Conservation (phyloP, 2,329 filamentous ascomycete genomes). For the Colletotrichum caudatum region DNA sequence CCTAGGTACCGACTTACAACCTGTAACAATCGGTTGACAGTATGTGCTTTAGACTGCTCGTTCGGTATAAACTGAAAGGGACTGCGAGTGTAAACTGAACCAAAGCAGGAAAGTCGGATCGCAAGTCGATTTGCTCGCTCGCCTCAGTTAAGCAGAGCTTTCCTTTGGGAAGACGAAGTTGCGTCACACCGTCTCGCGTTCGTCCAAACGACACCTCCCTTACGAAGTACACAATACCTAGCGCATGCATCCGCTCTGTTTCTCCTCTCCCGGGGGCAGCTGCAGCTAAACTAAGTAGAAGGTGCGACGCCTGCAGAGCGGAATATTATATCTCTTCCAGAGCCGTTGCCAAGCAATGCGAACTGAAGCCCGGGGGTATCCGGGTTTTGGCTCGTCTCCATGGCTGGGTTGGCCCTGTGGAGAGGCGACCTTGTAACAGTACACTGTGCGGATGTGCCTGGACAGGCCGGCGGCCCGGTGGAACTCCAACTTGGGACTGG, state of each 20-base stretch:
- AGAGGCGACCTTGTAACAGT: neutral
- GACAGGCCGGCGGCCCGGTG: neutral
- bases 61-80: neutral
- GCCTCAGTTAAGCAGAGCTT: neutral
- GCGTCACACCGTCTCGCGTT: neutral
- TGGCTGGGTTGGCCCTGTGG: constrained; percentile 6
- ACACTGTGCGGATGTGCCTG: constrained; percentile 12
- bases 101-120: neutral
- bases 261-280: too few species aligned
- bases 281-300: neutral
- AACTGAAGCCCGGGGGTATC: constrained; percentile 2
- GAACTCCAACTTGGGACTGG: constrained; percentile 16
- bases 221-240: neutral
- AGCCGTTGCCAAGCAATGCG: constrained; percentile 27
- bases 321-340: neutral
- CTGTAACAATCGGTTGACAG: neutral
- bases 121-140: neutral
- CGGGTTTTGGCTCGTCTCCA: constrained; percentile 2
- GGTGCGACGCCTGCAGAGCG: constrained; percentile 3
- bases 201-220: neutral
- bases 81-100: neutral
- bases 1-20: neutral
- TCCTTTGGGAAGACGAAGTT: neutral
- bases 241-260: neutral
- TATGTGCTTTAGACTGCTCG: neutral